These are phyloP conservation scores for Komagataella ulmi DNA, from an alignment of 805 yeast genomes.

Conservation along the genomic window DNA sequence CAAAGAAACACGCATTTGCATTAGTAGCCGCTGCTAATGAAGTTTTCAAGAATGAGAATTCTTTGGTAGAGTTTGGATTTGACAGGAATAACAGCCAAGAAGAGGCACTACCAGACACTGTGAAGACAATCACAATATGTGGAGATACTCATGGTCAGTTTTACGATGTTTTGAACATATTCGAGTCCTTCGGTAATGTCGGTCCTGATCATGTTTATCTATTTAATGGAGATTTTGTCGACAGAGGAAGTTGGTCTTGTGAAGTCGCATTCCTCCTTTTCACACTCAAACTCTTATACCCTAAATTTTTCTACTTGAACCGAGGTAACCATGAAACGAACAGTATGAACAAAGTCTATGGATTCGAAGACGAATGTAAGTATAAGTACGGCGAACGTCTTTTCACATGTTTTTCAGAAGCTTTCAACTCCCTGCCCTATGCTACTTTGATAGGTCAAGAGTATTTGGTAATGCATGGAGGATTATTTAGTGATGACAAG, in stretches of 20 bases:
- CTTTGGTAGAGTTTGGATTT: conserved; percentile 59
- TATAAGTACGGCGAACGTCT: conserved; percentile 73
- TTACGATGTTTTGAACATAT: conserved; percentile 76
- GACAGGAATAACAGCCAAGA: conserved; percentile 31
- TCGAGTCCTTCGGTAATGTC: conserved; percentile 63
- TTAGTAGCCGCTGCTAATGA: conserved; percentile 62
- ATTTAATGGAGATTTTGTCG: conserved; percentile 96
- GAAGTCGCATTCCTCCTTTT: conserved; percentile 82
- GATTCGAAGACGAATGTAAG: conserved; percentile 93
- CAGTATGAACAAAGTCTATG: conserved; percentile 93
- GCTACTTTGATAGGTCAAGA: conserved; percentile 69
- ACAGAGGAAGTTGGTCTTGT: conserved; percentile 96
- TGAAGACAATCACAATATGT: conserved; percentile 60
- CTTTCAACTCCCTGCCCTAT: conserved; percentile 77
- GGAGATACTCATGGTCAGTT: conserved; percentile 99
- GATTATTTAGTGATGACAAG: conserved; percentile 69
- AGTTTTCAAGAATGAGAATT: conserved; percentile 49
- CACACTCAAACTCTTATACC: conserved; percentile 64
- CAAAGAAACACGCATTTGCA: conserved; percentile 75
- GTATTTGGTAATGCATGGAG: conserved; percentile 92
- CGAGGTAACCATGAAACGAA: conserved; percentile 96
- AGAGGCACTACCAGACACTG: conserved; percentile 21
- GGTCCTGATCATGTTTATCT: conserved; percentile 55
- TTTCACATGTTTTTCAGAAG: conserved; percentile 72
- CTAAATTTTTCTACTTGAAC: conserved; percentile 58